phyloP scores from a whole-genome alignment of 106 monocot genomes.

The Acanthochlamys bracteata region DNA sequence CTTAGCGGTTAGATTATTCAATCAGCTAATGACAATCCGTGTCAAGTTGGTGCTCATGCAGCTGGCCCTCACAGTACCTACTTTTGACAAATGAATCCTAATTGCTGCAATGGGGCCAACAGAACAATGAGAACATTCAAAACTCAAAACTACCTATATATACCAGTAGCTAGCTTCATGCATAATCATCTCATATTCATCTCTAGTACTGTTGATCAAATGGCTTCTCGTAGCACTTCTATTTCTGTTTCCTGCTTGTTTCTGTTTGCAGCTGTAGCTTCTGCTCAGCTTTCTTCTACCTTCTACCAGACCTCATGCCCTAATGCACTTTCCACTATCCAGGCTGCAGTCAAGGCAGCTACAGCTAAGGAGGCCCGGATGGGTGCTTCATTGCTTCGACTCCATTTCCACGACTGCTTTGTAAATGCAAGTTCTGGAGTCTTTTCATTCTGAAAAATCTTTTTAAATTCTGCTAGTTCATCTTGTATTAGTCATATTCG shows the following conservation, averaged over 20 bases:
- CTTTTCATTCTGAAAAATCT: neutral
- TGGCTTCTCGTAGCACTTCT: constrained; percentile 9
- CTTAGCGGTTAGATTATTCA: no score
- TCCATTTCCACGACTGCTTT: constrained; percentile 72
- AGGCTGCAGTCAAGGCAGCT: constrained; percentile 27
- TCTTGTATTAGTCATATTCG: neutral
- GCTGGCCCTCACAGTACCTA: no score
- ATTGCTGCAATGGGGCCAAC: neutral
- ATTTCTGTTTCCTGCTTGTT: constrained; percentile 4
- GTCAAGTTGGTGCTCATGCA: neutral
- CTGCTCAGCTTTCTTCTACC: constrained; percentile 46
- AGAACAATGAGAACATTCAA: neutral
- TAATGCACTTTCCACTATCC: constrained; percentile 33
- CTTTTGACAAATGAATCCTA: neutral
- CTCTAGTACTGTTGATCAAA: neutral
- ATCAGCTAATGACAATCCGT: no score
- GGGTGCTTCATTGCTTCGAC: constrained; percentile 53
- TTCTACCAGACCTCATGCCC: constrained; percentile 50
- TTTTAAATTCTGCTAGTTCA: neutral
- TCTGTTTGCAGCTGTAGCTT: constrained; percentile 5
- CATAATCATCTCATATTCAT: no score
- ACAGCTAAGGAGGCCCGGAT: constrained; percentile 32
- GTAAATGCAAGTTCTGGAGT: constrained; percentile 31
- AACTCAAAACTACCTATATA: neutral
- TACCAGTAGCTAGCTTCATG: neutral